Evolutionary conservation across 768 basidiomycete genomes (phyloP), one percentile per base, ranked within the genome.

Genomic region (Mycena metata): DNA sequence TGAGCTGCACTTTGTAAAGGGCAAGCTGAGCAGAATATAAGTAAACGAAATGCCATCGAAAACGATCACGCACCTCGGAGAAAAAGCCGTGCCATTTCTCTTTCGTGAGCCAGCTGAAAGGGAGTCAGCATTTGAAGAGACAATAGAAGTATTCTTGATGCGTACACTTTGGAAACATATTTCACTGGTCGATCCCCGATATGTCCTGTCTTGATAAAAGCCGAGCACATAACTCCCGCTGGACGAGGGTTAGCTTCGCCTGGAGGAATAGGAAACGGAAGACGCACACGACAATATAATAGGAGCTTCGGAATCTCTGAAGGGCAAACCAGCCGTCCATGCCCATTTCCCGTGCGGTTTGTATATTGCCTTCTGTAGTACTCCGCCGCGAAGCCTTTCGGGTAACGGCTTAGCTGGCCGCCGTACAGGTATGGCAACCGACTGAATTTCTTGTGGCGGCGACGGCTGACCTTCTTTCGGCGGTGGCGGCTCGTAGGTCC

Each of bases 1-100:
- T 80, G 51, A 90, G 84, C 66, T 86, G 84, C 21, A 72, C 76
- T 50, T 85, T 84, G 78, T 86, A 88, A 1, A 90, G 74, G 6
- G 83, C 83, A 26, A 90, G 81, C 89, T 90, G 66, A 8, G 42
- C 64, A 49, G 66, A 51, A 39, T 35, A 42, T 61, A 16, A 60
- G 47, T 23, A 21, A 16, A 19, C 21, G 23, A 5, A 43, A 35
- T 11, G 30, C 0, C 36, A 55, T 33, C 17, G 23, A 33, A n/a
- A 24, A 23, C 0, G 33, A 43, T 23, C 17, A 67, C 72, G 26
- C 64, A 86, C 89, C 81, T 91, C 90, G 36, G 89, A 90, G 76
- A 90, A 91, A 75, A 89, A 91, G 0, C 88, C 89, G 35, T 64
- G 60, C 71, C 73, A 75, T 35, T 66, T 58, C 23, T 57, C 51